phyloP scores from a whole-genome alignment of 306 rosid genomes.

The Adenanthera pavonina region DNA sequence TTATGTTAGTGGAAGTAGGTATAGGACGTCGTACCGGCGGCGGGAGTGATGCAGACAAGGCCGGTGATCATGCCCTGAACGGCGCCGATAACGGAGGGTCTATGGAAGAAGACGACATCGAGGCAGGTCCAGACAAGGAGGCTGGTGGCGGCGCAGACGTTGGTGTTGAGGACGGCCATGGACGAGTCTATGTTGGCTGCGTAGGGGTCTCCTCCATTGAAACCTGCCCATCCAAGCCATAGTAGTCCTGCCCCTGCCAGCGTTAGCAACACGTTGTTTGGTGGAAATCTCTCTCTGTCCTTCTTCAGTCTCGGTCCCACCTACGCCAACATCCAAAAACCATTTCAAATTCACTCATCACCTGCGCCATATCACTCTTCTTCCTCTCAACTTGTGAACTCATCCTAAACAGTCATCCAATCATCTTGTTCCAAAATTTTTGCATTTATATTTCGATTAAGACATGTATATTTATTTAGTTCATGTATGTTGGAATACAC shows the following conservation, averaged over 20 bases:
- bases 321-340: conserved; percentile 25
- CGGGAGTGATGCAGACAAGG: conserved; percentile 82
- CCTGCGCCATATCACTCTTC: too few species aligned
- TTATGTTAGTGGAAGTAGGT: too few species aligned
- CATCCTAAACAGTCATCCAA: too few species aligned
- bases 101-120: conserved; percentile 70
- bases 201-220: conserved; percentile 85
- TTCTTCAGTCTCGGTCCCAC: conserved; percentile 64
- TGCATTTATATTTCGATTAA: too few species aligned
- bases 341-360: too few species aligned
- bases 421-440: too few species aligned
- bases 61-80: conserved; percentile 44
- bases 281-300: too few species aligned
- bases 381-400: too few species aligned
- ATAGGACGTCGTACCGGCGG: conserved; percentile 49
- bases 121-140: conserved; percentile 71
- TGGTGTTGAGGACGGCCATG: conserved; percentile 76
- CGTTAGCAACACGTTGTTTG: conserved; percentile 37
- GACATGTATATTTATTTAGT: too few species aligned
- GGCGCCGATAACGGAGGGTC: conserved; percentile 82
- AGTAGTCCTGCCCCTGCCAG: conserved; percentile 72
- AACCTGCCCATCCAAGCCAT: conserved; percentile 85
- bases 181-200: conserved; percentile 71
- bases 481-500: too few species aligned
- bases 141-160: conserved; percentile 80